These are phyloP conservation scores for Neurospora sp. DNA, from an alignment of 495 filamentous ascomycete genomes.

Conservation along the genomic window DNA sequence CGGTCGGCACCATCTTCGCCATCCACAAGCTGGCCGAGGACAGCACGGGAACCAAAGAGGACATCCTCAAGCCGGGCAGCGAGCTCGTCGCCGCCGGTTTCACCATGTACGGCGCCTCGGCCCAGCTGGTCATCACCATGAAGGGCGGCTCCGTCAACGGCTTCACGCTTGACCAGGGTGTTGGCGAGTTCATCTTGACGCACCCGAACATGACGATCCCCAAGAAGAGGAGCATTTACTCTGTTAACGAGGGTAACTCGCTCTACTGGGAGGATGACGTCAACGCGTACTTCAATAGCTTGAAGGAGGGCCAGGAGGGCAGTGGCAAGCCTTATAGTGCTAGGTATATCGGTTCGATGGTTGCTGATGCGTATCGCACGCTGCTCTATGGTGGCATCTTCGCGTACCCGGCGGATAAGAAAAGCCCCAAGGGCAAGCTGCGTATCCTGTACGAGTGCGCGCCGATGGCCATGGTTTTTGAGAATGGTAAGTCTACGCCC, in stretches of 20 bases:
- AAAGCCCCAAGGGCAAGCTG: slow-evolving; percentile 96
- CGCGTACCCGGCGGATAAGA: slow-evolving; percentile 94
- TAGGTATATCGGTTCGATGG: slow-evolving; percentile 95
- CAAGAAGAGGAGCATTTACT: slow-evolving; percentile 76
- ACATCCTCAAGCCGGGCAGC: slow-evolving; percentile 78
- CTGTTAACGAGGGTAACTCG: slow-evolving; percentile 96
- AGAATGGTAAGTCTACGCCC: slow-evolving; percentile 62
- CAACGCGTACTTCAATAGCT: slow-evolving; percentile 75
- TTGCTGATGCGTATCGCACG: slow-evolving; percentile 94
- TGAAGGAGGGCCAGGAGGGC: slow-evolving; percentile 63
- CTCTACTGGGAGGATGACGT: slow-evolving; percentile 88
- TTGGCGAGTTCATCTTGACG: slow-evolving; percentile 97
- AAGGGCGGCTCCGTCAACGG: slow-evolving; percentile 86
- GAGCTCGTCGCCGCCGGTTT: slow-evolving; percentile 91
- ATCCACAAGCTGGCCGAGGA: slow-evolving; percentile 76
- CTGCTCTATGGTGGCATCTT: slow-evolving; percentile 94
- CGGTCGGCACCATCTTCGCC: slow-evolving; percentile 95
- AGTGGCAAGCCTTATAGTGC: slow-evolving; percentile 84
- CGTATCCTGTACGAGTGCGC: slow-evolving; percentile 97
- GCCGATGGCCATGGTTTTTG: slow-evolving; percentile 98
- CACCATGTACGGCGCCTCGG: slow-evolving; percentile 98
- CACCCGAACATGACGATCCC: slow-evolving; percentile 92
- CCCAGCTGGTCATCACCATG: slow-evolving; percentile 96
- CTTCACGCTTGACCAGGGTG: slow-evolving; percentile 90
- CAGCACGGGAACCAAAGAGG: slow-evolving; percentile 61